These are phyloP conservation scores for Phytopythium oedochilum DNA, from an alignment of 352 stramenopile species.

Conservation along the genomic window DNA sequence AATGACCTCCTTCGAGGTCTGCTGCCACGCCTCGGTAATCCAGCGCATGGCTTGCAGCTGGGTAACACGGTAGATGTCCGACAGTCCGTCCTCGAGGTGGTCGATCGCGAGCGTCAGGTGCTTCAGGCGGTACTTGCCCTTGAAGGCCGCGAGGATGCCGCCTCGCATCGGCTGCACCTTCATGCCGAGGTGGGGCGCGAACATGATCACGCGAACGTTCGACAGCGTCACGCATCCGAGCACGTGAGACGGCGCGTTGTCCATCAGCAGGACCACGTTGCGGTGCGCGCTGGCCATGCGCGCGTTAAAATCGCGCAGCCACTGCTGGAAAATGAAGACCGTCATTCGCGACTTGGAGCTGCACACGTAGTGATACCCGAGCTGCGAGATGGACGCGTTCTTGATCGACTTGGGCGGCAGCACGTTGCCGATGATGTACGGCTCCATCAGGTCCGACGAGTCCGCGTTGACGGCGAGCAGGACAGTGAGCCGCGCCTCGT, in stretches of 20 bases:
- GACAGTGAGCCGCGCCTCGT: conserved; percentile 73
- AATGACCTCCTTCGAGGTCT: conserved; percentile 74
- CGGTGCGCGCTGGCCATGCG: conserved; percentile 83
- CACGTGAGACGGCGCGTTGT: conserved; percentile 84
- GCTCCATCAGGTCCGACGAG: conserved; percentile 75
- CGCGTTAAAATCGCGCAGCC: conserved; percentile 82
- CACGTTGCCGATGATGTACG: conserved; percentile 80
- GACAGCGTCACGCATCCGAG: conserved; percentile 76
- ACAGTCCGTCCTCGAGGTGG: conserved; percentile 70
- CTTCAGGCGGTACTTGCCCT: conserved; percentile 85
- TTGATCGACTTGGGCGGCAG: conserved; percentile 74
- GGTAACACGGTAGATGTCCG: conserved; percentile 77
- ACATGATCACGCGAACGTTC: conserved; percentile 86
- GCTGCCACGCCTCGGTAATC: conserved; percentile 82
- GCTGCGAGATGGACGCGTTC: conserved; percentile 73
- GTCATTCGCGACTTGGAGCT: conserved; percentile 84
- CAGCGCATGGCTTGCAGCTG: conserved; percentile 86
- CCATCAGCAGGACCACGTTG: conserved; percentile 80
- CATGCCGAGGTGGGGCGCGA: conserved; percentile 73
- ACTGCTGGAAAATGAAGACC: conserved; percentile 88
- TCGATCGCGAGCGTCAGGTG: conserved; percentile 82
- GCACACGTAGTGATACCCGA: conserved; percentile 85
- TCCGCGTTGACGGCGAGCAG: conserved; percentile 73
- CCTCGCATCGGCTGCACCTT: conserved; percentile 85
- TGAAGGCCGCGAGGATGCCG: conserved; percentile 80